phyloP scores from a whole-genome alignment of 2,329 filamentous ascomycete genomes.

The Arthrobotrys pseudoclavata region DNA sequence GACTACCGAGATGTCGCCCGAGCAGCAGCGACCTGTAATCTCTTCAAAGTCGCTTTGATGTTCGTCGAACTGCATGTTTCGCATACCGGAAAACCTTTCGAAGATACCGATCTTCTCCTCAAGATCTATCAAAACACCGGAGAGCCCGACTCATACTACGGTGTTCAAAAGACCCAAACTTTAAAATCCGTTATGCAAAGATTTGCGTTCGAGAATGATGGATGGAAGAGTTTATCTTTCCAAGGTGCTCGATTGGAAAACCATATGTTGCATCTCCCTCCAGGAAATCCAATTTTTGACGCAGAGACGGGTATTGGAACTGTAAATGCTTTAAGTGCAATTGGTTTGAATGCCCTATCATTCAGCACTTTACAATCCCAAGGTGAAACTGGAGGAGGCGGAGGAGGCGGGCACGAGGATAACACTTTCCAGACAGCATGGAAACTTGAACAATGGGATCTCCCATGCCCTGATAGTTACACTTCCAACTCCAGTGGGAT shows the following conservation, averaged over 20 bases:
- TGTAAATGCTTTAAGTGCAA: slow-evolving; percentile 80
- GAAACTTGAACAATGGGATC: slow-evolving; percentile 90
- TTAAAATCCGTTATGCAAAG: slow-evolving; percentile 82
- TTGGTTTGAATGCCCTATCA: slow-evolving; percentile 88
- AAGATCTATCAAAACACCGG: slow-evolving; percentile 91
- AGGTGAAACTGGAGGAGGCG: slow-evolving; percentile 70
- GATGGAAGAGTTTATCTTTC: slow-evolving; percentile 87
- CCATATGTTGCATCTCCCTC: slow-evolving; percentile 74
- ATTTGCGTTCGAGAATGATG: slow-evolving; percentile 90
- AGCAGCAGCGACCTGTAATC: slow-evolving; percentile 81
- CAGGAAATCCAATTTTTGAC: slow-evolving; percentile 55
- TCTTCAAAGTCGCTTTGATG: slow-evolving; percentile 87
- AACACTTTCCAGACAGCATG: slow-evolving; percentile 84
- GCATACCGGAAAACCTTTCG: slow-evolving; percentile 63
- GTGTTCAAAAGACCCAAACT: slow-evolving; percentile 82
- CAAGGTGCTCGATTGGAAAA: slow-evolving; percentile 92
- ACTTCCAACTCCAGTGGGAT: slow-evolving; percentile 77
- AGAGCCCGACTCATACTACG: slow-evolving; percentile 96
- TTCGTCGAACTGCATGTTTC: slow-evolving; percentile 80
- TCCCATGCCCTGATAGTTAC: slow-evolving; percentile 77
- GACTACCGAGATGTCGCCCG: slow-evolving; percentile 78
- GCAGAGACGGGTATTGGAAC: slow-evolving; percentile 74
- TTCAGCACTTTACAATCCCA: slow-evolving; percentile 81
- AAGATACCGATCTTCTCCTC: slow-evolving; percentile 79
- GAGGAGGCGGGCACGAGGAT: slow-evolving; percentile 71